phyloP scores from a whole-genome alignment of 768 basidiomycete genomes.

The Rhizopogon vulgaris region DNA sequence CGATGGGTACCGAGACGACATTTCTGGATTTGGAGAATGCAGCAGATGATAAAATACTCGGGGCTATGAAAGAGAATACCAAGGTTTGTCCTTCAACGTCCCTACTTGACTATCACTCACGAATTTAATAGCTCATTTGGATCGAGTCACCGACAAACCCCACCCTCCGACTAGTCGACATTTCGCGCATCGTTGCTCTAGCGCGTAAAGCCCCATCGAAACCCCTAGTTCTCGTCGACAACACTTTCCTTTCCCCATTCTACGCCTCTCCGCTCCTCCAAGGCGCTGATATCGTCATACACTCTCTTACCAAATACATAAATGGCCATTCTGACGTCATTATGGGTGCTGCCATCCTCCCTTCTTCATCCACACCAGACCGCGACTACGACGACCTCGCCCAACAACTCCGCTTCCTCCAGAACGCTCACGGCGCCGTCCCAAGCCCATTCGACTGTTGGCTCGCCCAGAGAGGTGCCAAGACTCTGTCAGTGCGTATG shows the following conservation, averaged over 20 bases:
- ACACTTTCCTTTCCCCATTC: slow-evolving; percentile 91
- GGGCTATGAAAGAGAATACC: slow-evolving; percentile 68
- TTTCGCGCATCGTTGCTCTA: slow-evolving; percentile 62
- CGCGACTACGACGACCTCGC: slow-evolving; percentile 38
- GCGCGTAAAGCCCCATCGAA: slow-evolving; percentile 54
- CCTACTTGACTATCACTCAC: neutral
- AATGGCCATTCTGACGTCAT: slow-evolving; percentile 94
- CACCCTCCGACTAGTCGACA: slow-evolving; percentile 80
- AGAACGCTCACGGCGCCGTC: slow-evolving; percentile 82
- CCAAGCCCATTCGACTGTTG: slow-evolving; percentile 85
- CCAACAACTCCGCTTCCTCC: slow-evolving; percentile 72
- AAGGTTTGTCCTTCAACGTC: slow-evolving; percentile 44
- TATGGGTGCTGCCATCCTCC: slow-evolving; percentile 79
- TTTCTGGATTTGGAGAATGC: slow-evolving; percentile 78
- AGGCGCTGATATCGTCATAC: slow-evolving; percentile 81
- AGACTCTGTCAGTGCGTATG: slow-evolving; percentile 88
- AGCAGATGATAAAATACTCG: slow-evolving; percentile 57
- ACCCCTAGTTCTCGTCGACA: slow-evolving; percentile 87
- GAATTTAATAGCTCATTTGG: slow-evolving; percentile 69
- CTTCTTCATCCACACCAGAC: slow-evolving; percentile 21
- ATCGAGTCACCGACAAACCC: slow-evolving; percentile 96
- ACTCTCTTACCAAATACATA: slow-evolving; percentile 85
- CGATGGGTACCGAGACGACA: slow-evolving; percentile 63
- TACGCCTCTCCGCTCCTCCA: slow-evolving; percentile 82
- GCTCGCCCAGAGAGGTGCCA: slow-evolving; percentile 85